These are phyloP conservation scores for Metschnikowia aberdeeniae DNA, from an alignment of 805 yeast genomes.

Conservation along the genomic window DNA sequence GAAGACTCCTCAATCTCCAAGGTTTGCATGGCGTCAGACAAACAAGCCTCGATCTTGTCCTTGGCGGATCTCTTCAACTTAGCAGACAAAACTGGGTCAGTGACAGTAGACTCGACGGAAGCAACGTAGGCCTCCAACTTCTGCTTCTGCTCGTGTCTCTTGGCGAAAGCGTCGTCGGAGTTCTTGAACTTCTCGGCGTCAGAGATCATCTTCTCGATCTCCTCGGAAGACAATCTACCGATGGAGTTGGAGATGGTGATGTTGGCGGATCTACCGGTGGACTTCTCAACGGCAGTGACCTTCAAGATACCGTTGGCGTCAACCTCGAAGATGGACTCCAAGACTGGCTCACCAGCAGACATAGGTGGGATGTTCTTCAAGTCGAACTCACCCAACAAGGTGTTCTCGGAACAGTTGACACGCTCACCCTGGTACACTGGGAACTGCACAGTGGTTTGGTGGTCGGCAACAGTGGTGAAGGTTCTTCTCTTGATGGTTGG, in stretches of 20 bases:
- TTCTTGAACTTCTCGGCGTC: constrained; percentile 73
- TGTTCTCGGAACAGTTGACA: constrained; percentile 49
- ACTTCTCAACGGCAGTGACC: constrained; percentile 48
- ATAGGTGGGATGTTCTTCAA: constrained; percentile 49
- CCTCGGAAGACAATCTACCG: constrained; percentile 48
- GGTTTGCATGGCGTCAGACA: constrained; percentile 97
- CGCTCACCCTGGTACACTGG: constrained; percentile 52
- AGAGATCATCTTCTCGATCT: constrained; percentile 46
- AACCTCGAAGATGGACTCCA: constrained; percentile 47
- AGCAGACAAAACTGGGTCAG: constrained; percentile 96
- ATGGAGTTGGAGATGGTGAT: constrained; percentile 48
- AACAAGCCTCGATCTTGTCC: constrained; percentile 96
- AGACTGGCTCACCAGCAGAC: constrained; percentile 50
- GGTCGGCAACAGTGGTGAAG: constrained; percentile 49
- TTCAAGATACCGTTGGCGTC: constrained; percentile 50
- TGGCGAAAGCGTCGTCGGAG: constrained; percentile 98
- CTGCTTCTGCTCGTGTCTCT: constrained; percentile 99
- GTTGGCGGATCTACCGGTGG: constrained; percentile 48
- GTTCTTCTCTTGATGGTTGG: constrained; percentile 50
- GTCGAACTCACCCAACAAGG: constrained; percentile 49
- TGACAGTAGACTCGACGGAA: constrained; percentile 83
- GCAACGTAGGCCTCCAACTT: constrained; percentile 95
- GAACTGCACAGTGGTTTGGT: constrained; percentile 48
- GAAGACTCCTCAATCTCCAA: constrained; percentile 94
- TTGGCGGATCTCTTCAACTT: constrained; percentile 96